These are phyloP conservation scores for Pleoardoris graminearum DNA, from an alignment of 2,329 filamentous ascomycete species.

Conservation along the genomic window DNA sequence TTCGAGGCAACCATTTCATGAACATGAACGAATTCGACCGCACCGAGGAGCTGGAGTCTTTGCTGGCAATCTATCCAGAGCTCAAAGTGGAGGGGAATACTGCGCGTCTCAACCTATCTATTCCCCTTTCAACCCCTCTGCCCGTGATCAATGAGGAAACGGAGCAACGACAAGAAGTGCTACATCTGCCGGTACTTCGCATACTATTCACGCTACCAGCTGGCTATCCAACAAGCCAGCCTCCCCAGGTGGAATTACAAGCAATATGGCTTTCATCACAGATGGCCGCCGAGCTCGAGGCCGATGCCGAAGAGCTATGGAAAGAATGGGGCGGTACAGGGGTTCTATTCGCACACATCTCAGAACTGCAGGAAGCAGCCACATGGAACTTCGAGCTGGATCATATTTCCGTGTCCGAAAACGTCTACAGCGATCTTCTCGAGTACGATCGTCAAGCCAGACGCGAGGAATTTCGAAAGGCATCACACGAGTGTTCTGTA, in stretches of 20 bases:
- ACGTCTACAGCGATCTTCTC: slow-evolving; percentile 58
- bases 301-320: slow-evolving; percentile 56
- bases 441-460: slow-evolving; percentile 77
- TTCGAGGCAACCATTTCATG: not conserved
- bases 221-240: not conserved
- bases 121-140: not conserved
- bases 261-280: slow-evolving; percentile 46
- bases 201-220: not conserved
- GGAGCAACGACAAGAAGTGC: not conserved
- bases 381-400: slow-evolving; percentile 56
- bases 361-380: slow-evolving; percentile 58
- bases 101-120: not conserved
- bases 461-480: slow-evolving; percentile 71
- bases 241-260: slow-evolving; percentile 21
- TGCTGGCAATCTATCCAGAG: not conserved
- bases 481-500: slow-evolving; percentile 81
- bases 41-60: not conserved
- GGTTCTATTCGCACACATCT: slow-evolving; percentile 60
- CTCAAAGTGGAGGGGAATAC: not conserved
- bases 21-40: not conserved
- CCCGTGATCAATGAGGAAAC: not conserved
- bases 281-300: slow-evolving; percentile 48
- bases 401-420: slow-evolving; percentile 33
- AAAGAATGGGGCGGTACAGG: slow-evolving; percentile 58
- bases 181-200: not conserved